Evolutionary conservation across 1,139 yeast species (phyloP), one percentile per base, ranked within the genome.

Genomic region (Pichia sp.): DNA sequence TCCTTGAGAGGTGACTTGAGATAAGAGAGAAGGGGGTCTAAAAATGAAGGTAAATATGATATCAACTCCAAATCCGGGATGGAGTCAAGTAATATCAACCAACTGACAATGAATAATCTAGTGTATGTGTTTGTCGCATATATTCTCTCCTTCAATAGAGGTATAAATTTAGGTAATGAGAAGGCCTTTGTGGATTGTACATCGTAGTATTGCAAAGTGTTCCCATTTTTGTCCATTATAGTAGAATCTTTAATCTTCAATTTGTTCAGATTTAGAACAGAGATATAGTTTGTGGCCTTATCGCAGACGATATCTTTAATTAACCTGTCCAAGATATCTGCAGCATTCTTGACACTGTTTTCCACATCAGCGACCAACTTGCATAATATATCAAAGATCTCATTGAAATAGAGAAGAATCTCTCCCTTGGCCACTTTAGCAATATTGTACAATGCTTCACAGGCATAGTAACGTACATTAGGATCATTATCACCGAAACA

Each of bases 381-480:
- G 56, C 96, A 87, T 39, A 91, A 67, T 17, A 88, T 93, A 54
- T 93, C 98, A 56, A 93, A 93, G 3, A 88, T 80, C 59, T 91
- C 97, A 58, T 91, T 93, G 64, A 91, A 91, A 58, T 86, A 91
- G 12, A 83, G 65, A 45, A 93, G 63, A 18, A 91, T 84, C 58
- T 93, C 98, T 15, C 98, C 98, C 49, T 94, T 76, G 5, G 98
- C 95, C 17, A 91, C 94, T 57, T 93, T 93, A 36, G 98, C 95
- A 34, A 93, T 88, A 59, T 93, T 93, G 60, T 93, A 93, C 46
- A 93, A 68, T 29, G 95, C 83, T 56, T 93, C 99, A 62, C 98
- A 91, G 0, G 98, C 97, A 58, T 88, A 93, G 52, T 93, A 93
- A 36, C 99, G 68, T 8, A 93, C 98, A 46, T 95, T 73, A 10